A percentile compares a stretch with the other conserved stretches of the same genome.
phyloP scores from a whole-genome alignment of 805 yeast species.

The Lipomyces sp. region DNA sequence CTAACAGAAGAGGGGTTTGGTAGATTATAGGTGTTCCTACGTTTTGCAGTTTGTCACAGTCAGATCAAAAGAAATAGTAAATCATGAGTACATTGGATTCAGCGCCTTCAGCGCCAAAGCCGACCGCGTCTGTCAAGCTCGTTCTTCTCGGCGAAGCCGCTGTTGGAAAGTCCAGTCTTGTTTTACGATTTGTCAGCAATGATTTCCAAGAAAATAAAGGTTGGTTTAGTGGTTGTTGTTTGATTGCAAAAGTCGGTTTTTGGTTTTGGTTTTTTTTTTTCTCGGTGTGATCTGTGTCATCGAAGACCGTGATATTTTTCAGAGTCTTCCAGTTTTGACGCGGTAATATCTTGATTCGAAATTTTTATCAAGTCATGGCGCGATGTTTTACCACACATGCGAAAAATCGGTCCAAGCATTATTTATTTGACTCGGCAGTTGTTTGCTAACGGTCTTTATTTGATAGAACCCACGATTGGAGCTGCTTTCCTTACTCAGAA shows the following conservation, averaged over 20 bases:
- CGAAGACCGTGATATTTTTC: background rate
- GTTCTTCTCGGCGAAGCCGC: conserved; percentile 97
- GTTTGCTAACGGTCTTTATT: background rate
- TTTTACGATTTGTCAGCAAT: conserved; percentile 87
- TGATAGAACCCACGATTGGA: conserved; percentile 90
- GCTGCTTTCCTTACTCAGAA: conserved; percentile 96
- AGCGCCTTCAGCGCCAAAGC: conserved; percentile 44
- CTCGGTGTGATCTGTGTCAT: background rate
- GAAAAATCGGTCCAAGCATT: background rate
- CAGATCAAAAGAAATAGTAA: background rate
- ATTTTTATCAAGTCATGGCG: no score
- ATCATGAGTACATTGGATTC: conserved; percentile 35
- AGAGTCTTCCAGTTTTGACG: background rate
- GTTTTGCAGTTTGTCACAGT: background rate
- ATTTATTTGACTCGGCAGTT: background rate
- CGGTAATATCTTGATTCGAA: no score
- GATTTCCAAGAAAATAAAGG: conserved; percentile 93
- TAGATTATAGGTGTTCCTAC: background rate
- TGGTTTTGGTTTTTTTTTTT: no score
- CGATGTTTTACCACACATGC: no score
- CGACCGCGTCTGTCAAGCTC: conserved; percentile 78
- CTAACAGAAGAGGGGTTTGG: background rate
- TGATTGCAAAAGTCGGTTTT: background rate
- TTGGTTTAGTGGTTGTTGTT: conserved; percentile 21
- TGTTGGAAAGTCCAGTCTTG: conserved; percentile 93